A percentile compares a stretch with the other conserved stretches of the same genome.
These are phyloP conservation scores for Nadsonia commutata DNA, from an alignment of 1,139 yeast genomes.

Conservation along the genomic window DNA sequence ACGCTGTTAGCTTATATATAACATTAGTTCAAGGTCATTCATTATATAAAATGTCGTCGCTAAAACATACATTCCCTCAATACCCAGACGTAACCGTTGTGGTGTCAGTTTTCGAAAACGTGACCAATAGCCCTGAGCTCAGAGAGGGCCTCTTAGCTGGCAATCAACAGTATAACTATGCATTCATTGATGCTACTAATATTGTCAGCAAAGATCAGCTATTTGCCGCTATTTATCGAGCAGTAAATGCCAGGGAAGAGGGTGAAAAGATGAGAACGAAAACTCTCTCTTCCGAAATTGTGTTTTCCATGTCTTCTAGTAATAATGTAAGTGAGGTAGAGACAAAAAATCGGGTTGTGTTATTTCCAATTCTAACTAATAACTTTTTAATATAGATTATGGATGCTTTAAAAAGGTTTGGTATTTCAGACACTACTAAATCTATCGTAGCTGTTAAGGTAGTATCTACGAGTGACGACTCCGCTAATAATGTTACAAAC, in stretches of 20 bases:
- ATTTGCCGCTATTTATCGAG: constrained; percentile 34
- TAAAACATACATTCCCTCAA: constrained; percentile 27
- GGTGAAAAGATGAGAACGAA: constrained; percentile 31
- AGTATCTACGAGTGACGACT: constrained; percentile 10
- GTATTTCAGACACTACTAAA: constrained; percentile 27
- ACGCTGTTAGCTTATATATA: no score
- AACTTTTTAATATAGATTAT: constrained; percentile 18
- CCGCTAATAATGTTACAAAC: background rate
- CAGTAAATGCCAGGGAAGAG: constrained; percentile 29
- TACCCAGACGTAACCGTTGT: constrained; percentile 25
- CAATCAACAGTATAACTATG: constrained; percentile 28
- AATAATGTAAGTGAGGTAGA: constrained; percentile 22
- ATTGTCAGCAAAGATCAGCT: constrained; percentile 34
- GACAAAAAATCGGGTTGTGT: background rate
- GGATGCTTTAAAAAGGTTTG: constrained; percentile 33
- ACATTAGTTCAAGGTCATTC: no score
- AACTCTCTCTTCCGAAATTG: constrained; percentile 37
- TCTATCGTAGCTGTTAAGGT: constrained; percentile 28
- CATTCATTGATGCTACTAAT: constrained; percentile 34
- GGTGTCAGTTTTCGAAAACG: constrained; percentile 28
- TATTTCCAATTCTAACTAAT: no score
- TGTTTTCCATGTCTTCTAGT: constrained; percentile 37
- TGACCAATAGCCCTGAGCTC: constrained; percentile 29
- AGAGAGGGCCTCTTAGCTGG: constrained; percentile 26
- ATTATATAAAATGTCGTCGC: background rate